phyloP scores from a whole-genome alignment of 805 yeast genomes.

The Barnettozyma botsteinii region DNA sequence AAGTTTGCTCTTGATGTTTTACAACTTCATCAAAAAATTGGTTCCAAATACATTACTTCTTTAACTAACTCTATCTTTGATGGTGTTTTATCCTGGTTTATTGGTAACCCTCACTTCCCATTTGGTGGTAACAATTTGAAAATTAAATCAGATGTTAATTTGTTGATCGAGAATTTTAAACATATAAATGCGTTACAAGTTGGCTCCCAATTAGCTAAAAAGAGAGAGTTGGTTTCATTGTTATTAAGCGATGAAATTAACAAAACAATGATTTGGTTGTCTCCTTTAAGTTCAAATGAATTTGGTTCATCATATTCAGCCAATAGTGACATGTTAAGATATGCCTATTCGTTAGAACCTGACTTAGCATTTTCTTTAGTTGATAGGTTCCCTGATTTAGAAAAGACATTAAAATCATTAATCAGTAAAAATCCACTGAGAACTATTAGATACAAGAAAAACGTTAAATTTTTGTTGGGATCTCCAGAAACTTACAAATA shows the following conservation, averaged over 20 bases:
- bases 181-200: slow-evolving; percentile 11
- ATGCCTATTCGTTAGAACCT: slow-evolving; percentile 66
- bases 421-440: slow-evolving; percentile 52
- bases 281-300: slow-evolving; percentile 29
- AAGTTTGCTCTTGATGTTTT: slow-evolving; percentile 62
- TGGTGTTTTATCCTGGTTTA: slow-evolving; percentile 78
- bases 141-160: slow-evolving; percentile 59
- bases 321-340: slow-evolving; percentile 34
- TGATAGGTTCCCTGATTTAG: slow-evolving; percentile 44
- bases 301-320: slow-evolving; percentile 33
- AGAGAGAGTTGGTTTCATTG: slow-evolving; percentile 48
- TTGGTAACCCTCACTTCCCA: slow-evolving; percentile 58
- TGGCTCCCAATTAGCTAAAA: slow-evolving; percentile 33
- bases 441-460: slow-evolving; percentile 50
- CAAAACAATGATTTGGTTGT: slow-evolving; percentile 71
- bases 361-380: slow-evolving; percentile 66
- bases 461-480: slow-evolving; percentile 47
- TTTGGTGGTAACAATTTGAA: slow-evolving; percentile 77
- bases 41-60: slow-evolving; percentile 37
- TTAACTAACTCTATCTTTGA: slow-evolving; percentile 47
- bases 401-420: slow-evolving; percentile 35
- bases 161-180: slow-evolving; percentile 46
- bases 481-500: slow-evolving; percentile 15
- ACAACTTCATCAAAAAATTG: slow-evolving; percentile 45
- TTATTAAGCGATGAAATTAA: slow-evolving; percentile 75